These are phyloP conservation scores for Fusarium chuoi DNA, from an alignment of 2,329 filamentous ascomycete species.

Conservation along the genomic window DNA sequence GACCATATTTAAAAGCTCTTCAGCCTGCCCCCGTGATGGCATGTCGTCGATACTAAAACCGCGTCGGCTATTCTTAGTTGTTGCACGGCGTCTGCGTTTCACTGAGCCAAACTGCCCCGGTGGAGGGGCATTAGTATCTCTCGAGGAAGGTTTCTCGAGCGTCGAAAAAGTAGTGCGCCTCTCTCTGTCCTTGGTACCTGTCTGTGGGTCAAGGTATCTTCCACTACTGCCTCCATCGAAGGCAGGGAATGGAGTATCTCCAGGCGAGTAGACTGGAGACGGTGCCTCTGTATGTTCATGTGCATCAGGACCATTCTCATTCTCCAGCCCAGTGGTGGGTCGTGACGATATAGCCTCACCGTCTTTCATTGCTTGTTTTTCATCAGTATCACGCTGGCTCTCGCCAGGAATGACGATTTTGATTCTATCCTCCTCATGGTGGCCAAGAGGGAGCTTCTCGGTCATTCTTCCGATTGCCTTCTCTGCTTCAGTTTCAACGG, in stretches of 20 bases:
- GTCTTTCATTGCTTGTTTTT: conserved; percentile 54
- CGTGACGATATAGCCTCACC: conserved; percentile 24
- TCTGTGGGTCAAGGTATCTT: conserved; percentile 48
- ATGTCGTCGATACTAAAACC: conserved; percentile 79
- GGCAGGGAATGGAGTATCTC: conserved; percentile 59
- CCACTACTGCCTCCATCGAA: conserved; percentile 53
- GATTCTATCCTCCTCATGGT: conserved; percentile 46
- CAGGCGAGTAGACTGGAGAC: conserved; percentile 56
- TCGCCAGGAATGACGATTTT: conserved; percentile 48
- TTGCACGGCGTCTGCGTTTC: conserved; percentile 72
- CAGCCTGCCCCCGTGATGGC: conserved; percentile 78
- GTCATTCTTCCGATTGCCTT: conserved; percentile 48
- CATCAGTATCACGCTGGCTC: conserved; percentile 46
- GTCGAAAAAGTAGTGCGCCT: conserved; percentile 68
- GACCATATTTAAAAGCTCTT: conserved; percentile 81
- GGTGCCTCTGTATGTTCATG: conserved; percentile 49
- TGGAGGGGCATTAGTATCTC: conserved; percentile 45
- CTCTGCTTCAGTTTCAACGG: conserved; percentile 46
- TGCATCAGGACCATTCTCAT: conserved; percentile 39
- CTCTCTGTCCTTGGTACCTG: conserved; percentile 54
- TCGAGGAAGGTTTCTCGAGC: conserved; percentile 59
- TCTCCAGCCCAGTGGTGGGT: conserved; percentile 34
- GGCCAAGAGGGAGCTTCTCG: conserved; percentile 39
- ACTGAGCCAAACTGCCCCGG: conserved; percentile 59
- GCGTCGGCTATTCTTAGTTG: conserved; percentile 74